phyloP scores from a whole-genome alignment of 1,139 yeast genomes.

The Nakaseomyces glabratus region DNA sequence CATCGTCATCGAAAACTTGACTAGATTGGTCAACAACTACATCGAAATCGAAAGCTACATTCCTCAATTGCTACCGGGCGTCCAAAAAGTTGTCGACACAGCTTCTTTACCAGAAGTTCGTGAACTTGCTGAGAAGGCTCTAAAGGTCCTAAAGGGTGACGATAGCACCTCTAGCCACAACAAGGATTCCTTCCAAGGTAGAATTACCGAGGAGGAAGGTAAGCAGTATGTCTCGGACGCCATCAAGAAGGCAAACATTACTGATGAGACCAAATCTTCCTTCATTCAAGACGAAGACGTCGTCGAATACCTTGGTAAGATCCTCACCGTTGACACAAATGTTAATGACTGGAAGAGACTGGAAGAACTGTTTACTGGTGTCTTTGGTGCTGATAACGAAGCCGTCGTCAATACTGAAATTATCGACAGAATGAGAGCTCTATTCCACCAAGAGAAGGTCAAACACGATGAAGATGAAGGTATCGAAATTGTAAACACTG shows the following conservation, averaged over 20 bases:
- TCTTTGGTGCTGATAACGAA: constrained; percentile 38
- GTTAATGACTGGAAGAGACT: constrained; percentile 86
- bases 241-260: constrained; percentile 24
- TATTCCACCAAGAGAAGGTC: constrained; percentile 58
- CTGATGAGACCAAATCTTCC: constrained; percentile 14
- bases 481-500: constrained; percentile 83
- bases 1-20: constrained; percentile 89
- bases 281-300: constrained; percentile 35
- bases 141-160: constrained; percentile 72
- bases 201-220: constrained; percentile 53
- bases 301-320: constrained; percentile 43
- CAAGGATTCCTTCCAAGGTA: constrained; percentile 70
- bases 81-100: constrained; percentile 74
- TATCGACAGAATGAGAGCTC: constrained; percentile 48
- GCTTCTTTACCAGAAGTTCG: constrained; percentile 97
- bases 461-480: constrained; percentile 57
- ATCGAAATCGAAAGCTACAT: constrained; percentile 82
- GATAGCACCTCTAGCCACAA: constrained; percentile 35
- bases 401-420: constrained; percentile 39
- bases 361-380: constrained; percentile 44
- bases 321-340: constrained; percentile 67
- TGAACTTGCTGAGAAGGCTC: constrained; percentile 82
- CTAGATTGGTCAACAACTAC: constrained; percentile 89
- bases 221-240: constrained; percentile 37
- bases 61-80: constrained; percentile 82